A percentile compares a stretch with the other conserved stretches of the same genome.
These are phyloP conservation scores for Astrothelium macrocarpum DNA, from an alignment of 495 filamentous ascomycete genomes.

Conservation along the genomic window DNA sequence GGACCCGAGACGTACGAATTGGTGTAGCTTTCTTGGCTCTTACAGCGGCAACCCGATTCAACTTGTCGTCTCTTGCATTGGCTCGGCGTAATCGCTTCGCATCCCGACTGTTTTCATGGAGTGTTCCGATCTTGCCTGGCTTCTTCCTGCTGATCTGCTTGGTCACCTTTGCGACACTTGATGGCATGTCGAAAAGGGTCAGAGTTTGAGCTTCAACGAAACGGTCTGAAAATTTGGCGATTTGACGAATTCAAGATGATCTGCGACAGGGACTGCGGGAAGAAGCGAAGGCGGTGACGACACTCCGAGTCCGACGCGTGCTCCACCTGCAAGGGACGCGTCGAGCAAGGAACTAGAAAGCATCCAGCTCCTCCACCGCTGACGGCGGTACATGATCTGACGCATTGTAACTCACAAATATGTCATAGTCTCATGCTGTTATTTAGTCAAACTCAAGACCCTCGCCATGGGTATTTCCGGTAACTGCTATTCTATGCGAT, in stretches of 20 bases:
- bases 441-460: neutral
- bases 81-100: constrained; percentile 65
- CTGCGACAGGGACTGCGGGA: neutral
- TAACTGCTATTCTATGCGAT: constrained; percentile 12
- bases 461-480: constrained; percentile 36
- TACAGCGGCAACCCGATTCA: constrained; percentile 53
- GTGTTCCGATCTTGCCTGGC: constrained; percentile 50
- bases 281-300: constrained; percentile 6
- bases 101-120: constrained; percentile 80
- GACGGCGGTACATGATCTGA: neutral
- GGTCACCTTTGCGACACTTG: constrained; percentile 63
- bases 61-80: constrained; percentile 61
- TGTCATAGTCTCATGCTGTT: neutral
- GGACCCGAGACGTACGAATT: constrained; percentile 2
- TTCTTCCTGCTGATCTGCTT: constrained; percentile 83
- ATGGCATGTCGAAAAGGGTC: constrained; percentile 49
- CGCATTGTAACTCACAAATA: neutral
- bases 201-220: neutral
- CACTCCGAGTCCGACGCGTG: neutral
- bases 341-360: neutral
- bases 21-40: constrained; percentile 58
- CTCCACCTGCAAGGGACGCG: neutral
- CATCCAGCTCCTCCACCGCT: neutral
- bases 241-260: neutral
- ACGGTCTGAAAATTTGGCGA: neutral